A percentile compares a stretch with the other conserved stretches of the same genome.
Evolutionary conservation across 768 basidiomycete species (phyloP).

Genomic region (Leucogyrophana mollusca): DNA sequence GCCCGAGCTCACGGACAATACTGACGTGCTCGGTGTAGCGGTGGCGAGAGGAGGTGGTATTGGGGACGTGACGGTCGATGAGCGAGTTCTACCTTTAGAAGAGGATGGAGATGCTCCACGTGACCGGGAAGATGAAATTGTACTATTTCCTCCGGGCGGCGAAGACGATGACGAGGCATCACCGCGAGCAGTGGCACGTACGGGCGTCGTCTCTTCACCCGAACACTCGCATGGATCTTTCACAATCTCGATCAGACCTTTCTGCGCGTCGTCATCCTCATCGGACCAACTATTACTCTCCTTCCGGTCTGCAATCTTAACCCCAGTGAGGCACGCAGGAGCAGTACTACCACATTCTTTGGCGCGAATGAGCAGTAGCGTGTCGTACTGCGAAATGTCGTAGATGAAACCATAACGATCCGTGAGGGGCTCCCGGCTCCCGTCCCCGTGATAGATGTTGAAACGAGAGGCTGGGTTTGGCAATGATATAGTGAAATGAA

Average conservation of each 20-base stretch:
- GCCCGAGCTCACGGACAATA: constrained; percentile 58
- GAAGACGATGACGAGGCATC: constrained; percentile 11
- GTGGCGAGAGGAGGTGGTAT: constrained; percentile 14
- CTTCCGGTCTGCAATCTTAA: constrained; percentile 82
- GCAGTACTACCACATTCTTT: constrained; percentile 72
- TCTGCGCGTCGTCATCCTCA: constrained; percentile 41
- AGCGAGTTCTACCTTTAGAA: constrained; percentile 46
- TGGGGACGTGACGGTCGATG: constrained; percentile 35
- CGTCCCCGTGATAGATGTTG: constrained; percentile 48
- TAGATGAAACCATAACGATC: constrained; percentile 93
- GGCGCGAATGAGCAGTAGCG: constrained; percentile 71
- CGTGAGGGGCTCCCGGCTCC: constrained; percentile 61
- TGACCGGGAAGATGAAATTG: constrained; percentile 27
- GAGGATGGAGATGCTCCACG: constrained; percentile 47
- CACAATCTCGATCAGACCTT: constrained; percentile 33
- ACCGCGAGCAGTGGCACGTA: neutral
- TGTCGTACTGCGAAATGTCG: constrained; percentile 79
- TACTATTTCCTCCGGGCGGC: constrained; percentile 15
- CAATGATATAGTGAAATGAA: constrained; percentile 65
- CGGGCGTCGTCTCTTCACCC: constrained; percentile 20
- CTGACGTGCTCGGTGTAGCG: constrained; percentile 40
- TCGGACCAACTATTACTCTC: constrained; percentile 79
- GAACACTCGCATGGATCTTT: constrained; percentile 43
- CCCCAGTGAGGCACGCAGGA: constrained; percentile 82
- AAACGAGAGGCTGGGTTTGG: constrained; percentile 56